Conservation (phyloP, 352 stramenopile species). For the Globisporangium barbulae region DNA sequence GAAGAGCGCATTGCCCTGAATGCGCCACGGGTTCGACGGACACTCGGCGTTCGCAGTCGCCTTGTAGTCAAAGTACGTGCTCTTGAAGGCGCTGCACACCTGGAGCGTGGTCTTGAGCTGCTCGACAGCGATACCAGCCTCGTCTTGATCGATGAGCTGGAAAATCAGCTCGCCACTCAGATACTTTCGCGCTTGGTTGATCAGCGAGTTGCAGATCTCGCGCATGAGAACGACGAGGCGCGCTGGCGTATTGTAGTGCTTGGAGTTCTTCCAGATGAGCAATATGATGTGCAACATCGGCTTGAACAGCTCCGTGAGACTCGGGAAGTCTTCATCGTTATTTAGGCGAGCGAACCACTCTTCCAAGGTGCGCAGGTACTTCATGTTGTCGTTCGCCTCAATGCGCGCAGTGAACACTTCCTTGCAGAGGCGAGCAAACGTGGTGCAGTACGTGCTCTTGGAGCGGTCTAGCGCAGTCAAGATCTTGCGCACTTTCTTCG, state of each 20-base stretch:
- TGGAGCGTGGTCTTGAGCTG: conserved; percentile 93
- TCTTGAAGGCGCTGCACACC: conserved; percentile 97
- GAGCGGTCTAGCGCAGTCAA: conserved; percentile 92
- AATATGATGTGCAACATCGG: conserved; percentile 98
- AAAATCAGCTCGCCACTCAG: conserved; percentile 96
- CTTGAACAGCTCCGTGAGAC: conserved; percentile 93
- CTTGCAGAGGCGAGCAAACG: conserved; percentile 96
- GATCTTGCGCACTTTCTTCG: conserved; percentile 93
- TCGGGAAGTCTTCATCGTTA: conserved; percentile 94
- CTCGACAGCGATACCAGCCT: conserved; percentile 91
- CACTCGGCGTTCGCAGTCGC: conserved; percentile 95
- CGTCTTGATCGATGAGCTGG: conserved; percentile 95
- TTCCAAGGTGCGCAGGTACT: conserved; percentile 95
- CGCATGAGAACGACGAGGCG: conserved; percentile 96
- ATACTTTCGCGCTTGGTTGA: conserved; percentile 92
- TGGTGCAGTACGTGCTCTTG: conserved; percentile 96
- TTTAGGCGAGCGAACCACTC: conserved; percentile 96
- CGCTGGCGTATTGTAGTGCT: conserved; percentile 97
- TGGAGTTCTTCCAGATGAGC: conserved; percentile 99
- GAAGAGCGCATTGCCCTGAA: conserved; percentile 98
- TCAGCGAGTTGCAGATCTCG: conserved; percentile 98
- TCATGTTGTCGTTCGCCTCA: conserved; percentile 98
- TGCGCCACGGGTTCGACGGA: conserved; percentile 96
- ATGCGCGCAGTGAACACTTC: conserved; percentile 95
- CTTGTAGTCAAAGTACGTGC: conserved; percentile 98